These are phyloP conservation scores for Boletellus sp. DNA, from an alignment of 1,284 basidiomycete species.

Conservation along the genomic window DNA sequence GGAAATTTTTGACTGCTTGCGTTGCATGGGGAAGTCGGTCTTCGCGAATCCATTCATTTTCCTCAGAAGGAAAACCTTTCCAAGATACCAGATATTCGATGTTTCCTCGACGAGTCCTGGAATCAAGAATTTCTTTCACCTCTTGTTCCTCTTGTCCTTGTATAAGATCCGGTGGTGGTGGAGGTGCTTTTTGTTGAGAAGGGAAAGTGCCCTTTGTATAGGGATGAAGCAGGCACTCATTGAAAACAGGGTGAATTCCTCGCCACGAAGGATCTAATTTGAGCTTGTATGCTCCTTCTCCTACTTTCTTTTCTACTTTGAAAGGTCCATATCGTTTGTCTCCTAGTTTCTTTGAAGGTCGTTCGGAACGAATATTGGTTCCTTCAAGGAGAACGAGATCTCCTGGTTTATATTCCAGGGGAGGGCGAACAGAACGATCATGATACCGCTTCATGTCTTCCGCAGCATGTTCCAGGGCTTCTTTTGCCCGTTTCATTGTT, in stretches of 20 bases:
- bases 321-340: neutral
- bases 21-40: too few species aligned
- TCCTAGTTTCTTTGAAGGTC: neutral
- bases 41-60: neutral
- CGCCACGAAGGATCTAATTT: too few species aligned
- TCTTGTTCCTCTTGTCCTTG: too few species aligned
- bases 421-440: neutral
- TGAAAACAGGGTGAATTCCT: too few species aligned
- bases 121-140: neutral
- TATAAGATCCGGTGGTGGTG: too few species aligned
- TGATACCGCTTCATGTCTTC: neutral
- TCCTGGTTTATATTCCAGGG: too few species aligned
- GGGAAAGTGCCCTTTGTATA: too few species aligned
- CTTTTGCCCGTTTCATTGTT: neutral
- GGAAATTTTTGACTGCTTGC: too few species aligned
- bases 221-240: too few species aligned
- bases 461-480: neutral
- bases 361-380: neutral
- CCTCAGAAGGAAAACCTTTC: neutral
- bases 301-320: neutral
- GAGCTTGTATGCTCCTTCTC: neutral
- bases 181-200: too few species aligned
- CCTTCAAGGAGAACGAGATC: neutral
- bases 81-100: neutral
- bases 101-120: neutral